Conservation (phyloP, 768 basidiomycete species). For the Nidularia sp. region DNA sequence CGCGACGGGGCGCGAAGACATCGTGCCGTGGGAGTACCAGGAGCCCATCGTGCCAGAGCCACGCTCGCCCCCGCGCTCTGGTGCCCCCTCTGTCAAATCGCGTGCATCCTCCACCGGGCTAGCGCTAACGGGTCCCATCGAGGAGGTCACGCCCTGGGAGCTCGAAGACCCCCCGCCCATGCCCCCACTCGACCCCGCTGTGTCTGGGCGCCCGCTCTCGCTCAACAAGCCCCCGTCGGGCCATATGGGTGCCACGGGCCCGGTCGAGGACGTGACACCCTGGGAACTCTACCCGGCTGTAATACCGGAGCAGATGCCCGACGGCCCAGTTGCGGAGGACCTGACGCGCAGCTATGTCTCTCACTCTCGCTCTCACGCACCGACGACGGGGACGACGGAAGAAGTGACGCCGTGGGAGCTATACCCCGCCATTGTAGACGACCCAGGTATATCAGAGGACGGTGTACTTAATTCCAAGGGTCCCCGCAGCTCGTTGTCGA, state of each 20-base stretch:
- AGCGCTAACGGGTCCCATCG: constrained; percentile 8
- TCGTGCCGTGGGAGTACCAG: constrained; percentile 25
- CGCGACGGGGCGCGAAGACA: constrained; percentile 18
- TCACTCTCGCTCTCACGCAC: not conserved
- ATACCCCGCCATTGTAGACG: constrained; percentile 6
- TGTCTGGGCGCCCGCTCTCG: constrained; percentile 2
- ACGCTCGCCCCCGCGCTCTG: constrained; percentile 1
- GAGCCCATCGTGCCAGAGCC: not conserved
- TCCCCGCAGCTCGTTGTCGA: not conserved
- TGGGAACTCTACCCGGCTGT: constrained; percentile 13
- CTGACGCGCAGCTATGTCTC: not conserved
- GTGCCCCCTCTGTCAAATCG: constrained; percentile 3
- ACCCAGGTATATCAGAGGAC: not conserved
- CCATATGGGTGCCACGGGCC: constrained; percentile 3
- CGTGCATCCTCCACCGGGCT: constrained; percentile 1
- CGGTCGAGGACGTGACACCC: constrained; percentile 11
- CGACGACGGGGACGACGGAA: constrained; percentile 23
- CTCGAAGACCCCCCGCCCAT: constrained; percentile 12
- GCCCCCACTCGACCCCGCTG: not conserved
- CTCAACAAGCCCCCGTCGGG: not conserved
- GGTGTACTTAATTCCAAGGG: not conserved
- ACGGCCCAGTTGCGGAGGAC: not conserved
- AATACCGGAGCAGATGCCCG: not conserved
- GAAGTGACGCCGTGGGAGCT: constrained; percentile 38
- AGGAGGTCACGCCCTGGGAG: constrained; percentile 17